phyloP scores from a whole-genome alignment of 2,329 filamentous ascomycete genomes.

The Myriangium duriaei region DNA sequence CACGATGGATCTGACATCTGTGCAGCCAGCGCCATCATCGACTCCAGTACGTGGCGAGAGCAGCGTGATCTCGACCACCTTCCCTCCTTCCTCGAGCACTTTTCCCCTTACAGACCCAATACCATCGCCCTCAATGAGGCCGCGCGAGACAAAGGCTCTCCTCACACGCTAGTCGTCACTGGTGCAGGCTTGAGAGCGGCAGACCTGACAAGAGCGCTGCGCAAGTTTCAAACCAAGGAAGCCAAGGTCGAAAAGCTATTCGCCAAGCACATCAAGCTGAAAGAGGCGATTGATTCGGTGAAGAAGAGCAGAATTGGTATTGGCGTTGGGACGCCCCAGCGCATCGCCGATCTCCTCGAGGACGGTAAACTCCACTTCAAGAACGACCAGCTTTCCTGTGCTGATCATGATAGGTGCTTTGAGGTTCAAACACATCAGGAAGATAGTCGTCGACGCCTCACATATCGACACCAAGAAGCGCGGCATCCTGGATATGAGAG shows the following conservation, averaged over 20 bases:
- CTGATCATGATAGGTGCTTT: slow-evolving; percentile 45
- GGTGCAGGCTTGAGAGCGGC: slow-evolving; percentile 75
- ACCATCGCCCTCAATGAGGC: slow-evolving; percentile 49
- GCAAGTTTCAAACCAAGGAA: slow-evolving; percentile 68
- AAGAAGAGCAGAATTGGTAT: slow-evolving; percentile 60
- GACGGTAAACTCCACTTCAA: slow-evolving; percentile 44
- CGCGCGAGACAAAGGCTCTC: slow-evolving; percentile 48
- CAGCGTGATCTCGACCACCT: slow-evolving; percentile 59
- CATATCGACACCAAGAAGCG: slow-evolving; percentile 92
- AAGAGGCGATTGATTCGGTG: slow-evolving; percentile 70
- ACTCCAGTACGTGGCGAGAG: slow-evolving; percentile 64
- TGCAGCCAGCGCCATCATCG: slow-evolving; percentile 44
- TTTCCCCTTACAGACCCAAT: slow-evolving; percentile 35
- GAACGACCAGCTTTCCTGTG: slow-evolving; percentile 1
- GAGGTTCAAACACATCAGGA: slow-evolving; percentile 56
- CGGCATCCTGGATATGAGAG: slow-evolving; percentile 88
- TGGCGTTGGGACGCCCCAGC: slow-evolving; percentile 77
- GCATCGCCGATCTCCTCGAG: slow-evolving; percentile 70
- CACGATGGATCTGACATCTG: neutral
- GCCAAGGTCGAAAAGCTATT: slow-evolving; percentile 80
- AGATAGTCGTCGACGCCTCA: slow-evolving; percentile 79
- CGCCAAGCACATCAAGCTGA: slow-evolving; percentile 93
- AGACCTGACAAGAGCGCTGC: slow-evolving; percentile 63
- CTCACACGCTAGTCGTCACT: slow-evolving; percentile 79
- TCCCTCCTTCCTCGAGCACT: slow-evolving; percentile 62